Evolutionary conservation across 2,329 filamentous ascomycete species (phyloP).

Genomic region (Daldinia sp.): DNA sequence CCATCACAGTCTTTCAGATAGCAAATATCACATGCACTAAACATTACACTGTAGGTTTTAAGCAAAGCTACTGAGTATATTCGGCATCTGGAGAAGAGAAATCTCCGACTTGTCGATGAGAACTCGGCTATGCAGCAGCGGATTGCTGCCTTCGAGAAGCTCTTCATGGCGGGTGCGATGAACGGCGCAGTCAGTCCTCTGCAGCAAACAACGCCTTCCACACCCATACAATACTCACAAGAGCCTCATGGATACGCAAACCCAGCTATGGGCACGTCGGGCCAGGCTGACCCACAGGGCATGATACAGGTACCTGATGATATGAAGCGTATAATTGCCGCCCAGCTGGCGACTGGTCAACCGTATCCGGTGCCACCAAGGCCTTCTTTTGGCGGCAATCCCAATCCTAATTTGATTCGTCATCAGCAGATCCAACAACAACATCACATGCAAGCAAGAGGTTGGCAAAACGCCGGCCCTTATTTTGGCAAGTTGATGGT

Average conservation of each 20-base stretch:
- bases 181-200: constrained; percentile 68
- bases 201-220: constrained; percentile 62
- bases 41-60: constrained; percentile 66
- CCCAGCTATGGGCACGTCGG: constrained; percentile 59
- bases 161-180: constrained; percentile 83
- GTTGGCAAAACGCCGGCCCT: constrained; percentile 66
- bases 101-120: constrained; percentile 84
- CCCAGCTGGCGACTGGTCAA: constrained; percentile 66
- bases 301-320: constrained; percentile 76
- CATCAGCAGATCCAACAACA: constrained; percentile 69
- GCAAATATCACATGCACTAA: constrained; percentile 35
- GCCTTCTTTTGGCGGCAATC: constrained; percentile 56
- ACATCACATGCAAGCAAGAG: constrained; percentile 62
- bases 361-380: constrained; percentile 62
- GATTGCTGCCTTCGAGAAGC: constrained; percentile 80
- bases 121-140: constrained; percentile 82
- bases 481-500: constrained; percentile 87
- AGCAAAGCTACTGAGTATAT: constrained; percentile 98
- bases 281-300: constrained; percentile 62
- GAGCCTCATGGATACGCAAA: constrained; percentile 58
- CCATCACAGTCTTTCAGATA: constrained; percentile 1
- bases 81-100: constrained; percentile 90
- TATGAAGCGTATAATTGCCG: constrained; percentile 72
- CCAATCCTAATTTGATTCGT: constrained; percentile 61
- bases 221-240: constrained; percentile 65